A percentile compares a stretch with the other conserved stretches of the same genome.
Evolutionary conservation across 2,329 filamentous ascomycete genomes (phyloP).

Genomic region (Neonectria magnoliae): DNA sequence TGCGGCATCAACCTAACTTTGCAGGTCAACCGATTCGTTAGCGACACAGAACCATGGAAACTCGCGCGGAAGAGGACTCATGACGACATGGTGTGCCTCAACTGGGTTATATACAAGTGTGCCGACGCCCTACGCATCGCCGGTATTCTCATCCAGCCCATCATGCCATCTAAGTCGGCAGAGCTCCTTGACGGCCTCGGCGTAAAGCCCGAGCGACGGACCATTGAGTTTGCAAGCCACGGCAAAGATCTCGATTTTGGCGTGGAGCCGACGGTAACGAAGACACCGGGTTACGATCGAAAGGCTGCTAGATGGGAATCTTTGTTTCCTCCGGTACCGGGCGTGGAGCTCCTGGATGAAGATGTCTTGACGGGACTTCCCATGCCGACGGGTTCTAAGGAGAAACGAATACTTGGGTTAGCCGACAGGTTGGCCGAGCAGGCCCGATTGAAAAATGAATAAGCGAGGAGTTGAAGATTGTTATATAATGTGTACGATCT

Average conservation of each 20-base stretch:
- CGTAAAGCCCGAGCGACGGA: conserved; percentile 71
- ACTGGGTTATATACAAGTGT: conserved; percentile 73
- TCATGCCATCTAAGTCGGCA: conserved; percentile 83
- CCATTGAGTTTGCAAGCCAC: conserved; percentile 68
- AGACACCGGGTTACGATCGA: background rate
- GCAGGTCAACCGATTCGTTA: conserved; percentile 61
- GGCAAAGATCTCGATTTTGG: conserved; percentile 79
- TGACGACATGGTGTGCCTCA: conserved; percentile 53
- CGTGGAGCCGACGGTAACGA: conserved; percentile 29
- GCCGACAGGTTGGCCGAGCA: conserved; percentile 44
- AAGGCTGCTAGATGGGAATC: conserved; percentile 44
- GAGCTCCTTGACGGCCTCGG: conserved; percentile 81
- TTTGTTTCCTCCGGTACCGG: conserved; percentile 61
- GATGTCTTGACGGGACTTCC: conserved; percentile 34
- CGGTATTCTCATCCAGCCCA: conserved; percentile 88
- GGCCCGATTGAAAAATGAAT: conserved; percentile 29
- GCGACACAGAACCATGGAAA: conserved; percentile 74
- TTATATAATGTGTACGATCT: conserved; percentile 10
- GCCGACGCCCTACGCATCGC: conserved; percentile 81
- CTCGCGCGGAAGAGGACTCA: conserved; percentile 53
- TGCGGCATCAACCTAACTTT: conserved; percentile 23
- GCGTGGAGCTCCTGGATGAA: conserved; percentile 37
- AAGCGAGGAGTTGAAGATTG: background rate
- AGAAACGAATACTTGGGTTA: conserved; percentile 44
- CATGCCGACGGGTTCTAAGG: conserved; percentile 28